Percentiles rank a stretch among this genome's conserved stretches.
phyloP scores from a whole-genome alignment of 1,284 basidiomycete genomes.

The Anthracocystis walkeri region DNA sequence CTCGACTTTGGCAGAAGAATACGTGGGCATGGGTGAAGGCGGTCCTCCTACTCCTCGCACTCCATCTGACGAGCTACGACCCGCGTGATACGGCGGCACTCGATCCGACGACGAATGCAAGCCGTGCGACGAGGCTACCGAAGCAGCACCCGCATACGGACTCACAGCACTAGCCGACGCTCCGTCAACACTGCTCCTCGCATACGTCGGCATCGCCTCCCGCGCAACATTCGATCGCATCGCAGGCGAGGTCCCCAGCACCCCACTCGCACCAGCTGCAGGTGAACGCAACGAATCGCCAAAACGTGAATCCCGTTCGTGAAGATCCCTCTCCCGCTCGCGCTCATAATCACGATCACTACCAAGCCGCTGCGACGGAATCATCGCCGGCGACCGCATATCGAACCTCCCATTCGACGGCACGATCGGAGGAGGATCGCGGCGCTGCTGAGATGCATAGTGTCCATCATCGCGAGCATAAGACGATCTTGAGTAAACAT shows the following conservation, averaged over 20 bases:
- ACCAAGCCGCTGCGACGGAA: conserved; percentile 21
- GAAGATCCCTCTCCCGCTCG: conserved; percentile 21
- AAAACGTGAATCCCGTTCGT: conserved; percentile 24
- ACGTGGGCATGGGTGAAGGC: conserved; percentile 25
- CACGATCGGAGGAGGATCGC: conserved; percentile 22
- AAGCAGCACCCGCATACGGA: conserved; percentile 21
- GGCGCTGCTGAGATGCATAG: conserved; percentile 29
- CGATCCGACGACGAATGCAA: conserved; percentile 12
- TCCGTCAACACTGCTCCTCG: conserved; percentile 9
- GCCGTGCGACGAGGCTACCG: conserved; percentile 18
- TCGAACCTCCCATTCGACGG: conserved; percentile 31
- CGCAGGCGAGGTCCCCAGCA: conserved; percentile 19
- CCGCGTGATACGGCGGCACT: conserved; percentile 13
- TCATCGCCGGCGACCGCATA: conserved; percentile 21
- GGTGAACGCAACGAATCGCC: conserved; percentile 33
- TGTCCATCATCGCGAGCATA: conserved; percentile 24
- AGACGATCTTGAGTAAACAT: conserved; percentile 1
- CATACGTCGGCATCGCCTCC: conserved; percentile 31
- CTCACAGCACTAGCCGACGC: conserved; percentile 8
- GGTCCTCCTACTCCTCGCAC: conserved; percentile 3
- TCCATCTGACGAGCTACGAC: conserved; percentile 7
- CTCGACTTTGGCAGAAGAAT: conserved; percentile 21
- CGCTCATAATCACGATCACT: conserved; percentile 32
- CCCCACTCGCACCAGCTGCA: conserved; percentile 11
- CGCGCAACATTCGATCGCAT: conserved; percentile 20